Base-by-base conservation (phyloP, 768 basidiomycete species). In the Calocybe cyanea region DNA sequence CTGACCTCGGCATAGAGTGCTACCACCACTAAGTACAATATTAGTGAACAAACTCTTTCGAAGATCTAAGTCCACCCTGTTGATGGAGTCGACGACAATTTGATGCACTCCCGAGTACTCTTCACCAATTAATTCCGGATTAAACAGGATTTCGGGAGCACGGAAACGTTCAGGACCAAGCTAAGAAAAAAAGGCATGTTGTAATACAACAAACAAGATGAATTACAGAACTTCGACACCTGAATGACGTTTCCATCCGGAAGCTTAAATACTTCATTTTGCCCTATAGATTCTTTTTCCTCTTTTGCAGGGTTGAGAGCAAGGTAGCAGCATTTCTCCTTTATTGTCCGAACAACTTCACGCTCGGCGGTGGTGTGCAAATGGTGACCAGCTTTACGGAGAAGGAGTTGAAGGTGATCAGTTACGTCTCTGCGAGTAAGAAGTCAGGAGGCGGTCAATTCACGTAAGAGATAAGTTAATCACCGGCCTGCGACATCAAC, bases 31-130 rank as follows among this genome's bases (percentile, higher is more conserved):
- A 11, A 99, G 76, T 45, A 98, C 93, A 53, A 99, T 89, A 67
- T 98, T 99, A 36, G 92, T 91, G 66, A 92, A 99, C 42, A 99
- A 71, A 52, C 81, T 88, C 71, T 97, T 96, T 47, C 96, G 80
- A 52, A 99, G 76, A 72, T 99, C 96, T 57, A 98, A 71, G 70
- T 99, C 96, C 25, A 96, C 92, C 34, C 93, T 77, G 66, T 86
- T 91, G 63, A 98, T 97, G 7, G 94, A 94, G 69, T 99, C 93
- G n/a, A 97, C 92, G 10, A 98, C 87, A 30, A 98, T 92, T 66
- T 99, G 94, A 65, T 98, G 96, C 9, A 97, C 92, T 42, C 96
- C 96, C 19, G 91, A 85, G 58, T 95, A 93, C 67, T 99, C 96
- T 56, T 90, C 85, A 6, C 96, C 96, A 55, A 98, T 87, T 40